phyloP scores from a whole-genome alignment of 1,139 yeast species.

The Scheffersomyces titani region DNA sequence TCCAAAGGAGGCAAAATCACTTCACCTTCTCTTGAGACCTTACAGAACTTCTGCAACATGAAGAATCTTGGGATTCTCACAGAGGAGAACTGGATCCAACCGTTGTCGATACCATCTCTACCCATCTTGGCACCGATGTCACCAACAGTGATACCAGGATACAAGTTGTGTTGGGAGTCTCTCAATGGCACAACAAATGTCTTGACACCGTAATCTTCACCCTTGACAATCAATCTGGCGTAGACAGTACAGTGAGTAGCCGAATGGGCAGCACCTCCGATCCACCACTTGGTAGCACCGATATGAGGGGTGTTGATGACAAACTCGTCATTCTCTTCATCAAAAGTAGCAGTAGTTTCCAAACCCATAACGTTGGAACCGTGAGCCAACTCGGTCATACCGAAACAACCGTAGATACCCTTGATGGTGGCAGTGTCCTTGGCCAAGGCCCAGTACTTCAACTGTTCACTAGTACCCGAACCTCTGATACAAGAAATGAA shows the following conservation, averaged over 20 bases:
- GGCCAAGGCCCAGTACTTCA: conserved; percentile 40
- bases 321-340: conserved; percentile 41
- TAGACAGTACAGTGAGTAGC: conserved; percentile 46
- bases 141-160: conserved; percentile 47
- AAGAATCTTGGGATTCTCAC: conserved; percentile 48
- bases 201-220: conserved; percentile 50
- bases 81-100: conserved; percentile 50
- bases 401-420: conserved; percentile 49
- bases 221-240: conserved; percentile 46
- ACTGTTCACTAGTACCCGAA: conserved; percentile 36
- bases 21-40: conserved; percentile 41
- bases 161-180: conserved; percentile 43
- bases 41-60: conserved; percentile 51
- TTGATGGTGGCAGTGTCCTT: conserved; percentile 39
- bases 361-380: conserved; percentile 50
- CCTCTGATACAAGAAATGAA: conserved; percentile 32
- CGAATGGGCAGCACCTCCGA: conserved; percentile 55
- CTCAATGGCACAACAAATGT: conserved; percentile 51
- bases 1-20: conserved; percentile 47
- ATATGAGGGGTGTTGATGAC: conserved; percentile 49
- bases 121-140: conserved; percentile 55
- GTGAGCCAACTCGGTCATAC: conserved; percentile 53
- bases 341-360: conserved; percentile 50
- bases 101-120: conserved; percentile 51
- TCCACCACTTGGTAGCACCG: conserved; percentile 57